Evolutionary conservation across 306 rosid genomes (phyloP).

Genomic region (Bauhinia variegata): DNA sequence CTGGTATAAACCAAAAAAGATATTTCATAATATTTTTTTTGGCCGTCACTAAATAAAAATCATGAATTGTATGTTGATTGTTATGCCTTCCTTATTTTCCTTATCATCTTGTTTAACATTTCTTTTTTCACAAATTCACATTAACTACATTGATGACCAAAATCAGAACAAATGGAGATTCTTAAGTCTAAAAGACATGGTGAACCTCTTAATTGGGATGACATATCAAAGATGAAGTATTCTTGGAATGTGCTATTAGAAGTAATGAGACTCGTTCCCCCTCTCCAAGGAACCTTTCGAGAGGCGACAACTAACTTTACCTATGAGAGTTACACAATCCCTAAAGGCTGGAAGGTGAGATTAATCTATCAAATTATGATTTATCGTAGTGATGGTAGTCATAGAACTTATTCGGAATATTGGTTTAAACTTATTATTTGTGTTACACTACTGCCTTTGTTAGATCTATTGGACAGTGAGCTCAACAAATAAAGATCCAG

Average conservation of each 20-base stretch:
- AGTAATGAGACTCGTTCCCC: slow-evolving; percentile 49
- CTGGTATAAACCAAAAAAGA: no score
- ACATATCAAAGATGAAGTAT: slow-evolving; percentile 46
- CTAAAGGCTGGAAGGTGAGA: slow-evolving; percentile 49
- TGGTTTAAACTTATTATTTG: no score
- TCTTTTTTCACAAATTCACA: no score
- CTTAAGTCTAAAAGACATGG: slow-evolving; percentile 33
- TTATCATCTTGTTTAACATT: no score
- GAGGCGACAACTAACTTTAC: slow-evolving; percentile 41
- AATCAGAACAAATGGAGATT: slow-evolving; percentile 42
- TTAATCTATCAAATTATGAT: no score
- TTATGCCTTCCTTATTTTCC: no score
- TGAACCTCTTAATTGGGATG: slow-evolving; percentile 44
- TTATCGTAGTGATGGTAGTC: no score
- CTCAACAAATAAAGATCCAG: slow-evolving; percentile 40
- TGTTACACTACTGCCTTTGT: no score
- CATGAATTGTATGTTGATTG: no score
- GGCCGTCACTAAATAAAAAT: no score
- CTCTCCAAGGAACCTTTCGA: slow-evolving; percentile 51
- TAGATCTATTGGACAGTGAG: slow-evolving; percentile 51
- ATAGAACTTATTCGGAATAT: no score
- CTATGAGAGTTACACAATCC: slow-evolving; percentile 48
- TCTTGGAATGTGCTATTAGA: slow-evolving; percentile 45
- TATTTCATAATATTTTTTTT: no score
- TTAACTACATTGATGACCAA: neutral